Conservation (phyloP, 2,329 filamentous ascomycete species). For the Monascus ruber region DNA sequence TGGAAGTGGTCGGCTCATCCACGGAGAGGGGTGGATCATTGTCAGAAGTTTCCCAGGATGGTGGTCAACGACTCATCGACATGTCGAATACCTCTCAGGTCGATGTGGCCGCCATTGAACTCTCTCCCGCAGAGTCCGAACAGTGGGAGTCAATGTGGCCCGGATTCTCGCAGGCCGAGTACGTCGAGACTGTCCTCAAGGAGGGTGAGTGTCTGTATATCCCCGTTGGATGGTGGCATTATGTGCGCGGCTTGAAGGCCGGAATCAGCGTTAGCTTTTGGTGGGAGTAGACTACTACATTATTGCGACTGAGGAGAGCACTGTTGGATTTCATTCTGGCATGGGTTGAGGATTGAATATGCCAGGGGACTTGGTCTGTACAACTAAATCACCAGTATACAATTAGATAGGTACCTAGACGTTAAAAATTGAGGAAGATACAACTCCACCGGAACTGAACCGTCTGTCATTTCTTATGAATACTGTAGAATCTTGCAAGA, state of each 20-base stretch:
- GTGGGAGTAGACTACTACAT: conserved; percentile 50
- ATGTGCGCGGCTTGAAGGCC: conserved; percentile 70
- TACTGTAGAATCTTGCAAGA: too few species aligned
- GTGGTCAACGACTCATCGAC: conserved; percentile 43
- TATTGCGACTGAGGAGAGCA: too few species aligned
- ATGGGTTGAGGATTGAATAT: too few species aligned
- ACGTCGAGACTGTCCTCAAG: conserved; percentile 63
- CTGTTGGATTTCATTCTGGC: too few species aligned
- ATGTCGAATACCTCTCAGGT: conserved; percentile 84
- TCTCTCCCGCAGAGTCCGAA: conserved; percentile 30
- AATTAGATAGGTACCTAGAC: too few species aligned
- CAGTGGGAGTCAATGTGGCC: conserved; percentile 39
- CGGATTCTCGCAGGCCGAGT: conserved; percentile 49
- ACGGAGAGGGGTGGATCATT: conserved; percentile 1
- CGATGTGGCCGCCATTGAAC: conserved; percentile 62
- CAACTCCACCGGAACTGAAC: too few species aligned
- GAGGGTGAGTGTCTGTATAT: conserved; percentile 83
- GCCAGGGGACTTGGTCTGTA: too few species aligned
- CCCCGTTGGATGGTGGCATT: conserved; percentile 96
- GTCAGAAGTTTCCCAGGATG: conserved; percentile 1
- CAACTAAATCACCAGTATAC: too few species aligned
- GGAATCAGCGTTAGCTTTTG: conserved; percentile 97
- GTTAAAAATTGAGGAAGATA: too few species aligned
- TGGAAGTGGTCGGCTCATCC: conserved; percentile 20
- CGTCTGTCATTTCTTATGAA: too few species aligned